Evolutionary conservation across 2,329 filamentous ascomycete genomes (phyloP).

Genomic region (Macrophomina pseudophaseolina): DNA sequence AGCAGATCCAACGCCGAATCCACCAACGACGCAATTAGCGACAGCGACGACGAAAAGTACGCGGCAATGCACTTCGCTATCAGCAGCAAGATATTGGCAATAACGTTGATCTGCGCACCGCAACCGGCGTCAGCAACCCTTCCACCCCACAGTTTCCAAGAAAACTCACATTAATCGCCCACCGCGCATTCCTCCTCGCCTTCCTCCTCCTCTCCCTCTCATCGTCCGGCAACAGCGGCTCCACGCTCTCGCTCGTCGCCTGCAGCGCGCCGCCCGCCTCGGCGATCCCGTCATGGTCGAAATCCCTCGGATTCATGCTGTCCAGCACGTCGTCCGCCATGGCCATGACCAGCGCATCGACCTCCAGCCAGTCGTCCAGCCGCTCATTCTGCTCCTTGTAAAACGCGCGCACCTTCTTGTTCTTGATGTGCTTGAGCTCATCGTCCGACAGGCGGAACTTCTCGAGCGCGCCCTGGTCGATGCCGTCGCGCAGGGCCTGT

Average conservation of each 20-base stretch:
- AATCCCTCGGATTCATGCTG: conserved; percentile 61
- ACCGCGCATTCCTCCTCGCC: conserved; percentile 56
- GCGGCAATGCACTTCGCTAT: conserved; percentile 62
- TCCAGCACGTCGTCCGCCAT: conserved; percentile 63
- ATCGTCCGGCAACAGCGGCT: conserved; percentile 60
- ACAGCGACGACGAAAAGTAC: conserved; percentile 62
- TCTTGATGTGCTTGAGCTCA: conserved; percentile 57
- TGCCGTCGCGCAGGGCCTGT: conserved; percentile 52
- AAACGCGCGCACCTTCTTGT: conserved; percentile 59
- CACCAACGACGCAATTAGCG: conserved; percentile 65
- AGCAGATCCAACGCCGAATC: conserved; percentile 67
- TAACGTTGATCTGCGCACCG: conserved; percentile 57
- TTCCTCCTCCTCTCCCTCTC: conserved; percentile 56
- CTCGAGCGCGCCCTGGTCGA: conserved; percentile 53
- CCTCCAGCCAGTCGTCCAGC: conserved; percentile 64
- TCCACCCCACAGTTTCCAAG: no score
- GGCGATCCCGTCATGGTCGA: conserved; percentile 61
- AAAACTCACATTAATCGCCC: conserved; percentile 59
- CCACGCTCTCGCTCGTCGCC: conserved; percentile 55
- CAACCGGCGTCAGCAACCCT: not conserved
- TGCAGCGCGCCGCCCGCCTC: conserved; percentile 58
- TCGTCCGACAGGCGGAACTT: conserved; percentile 43
- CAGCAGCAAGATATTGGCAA: conserved; percentile 64
- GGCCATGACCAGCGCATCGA: conserved; percentile 61
- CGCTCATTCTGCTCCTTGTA: conserved; percentile 61